phyloP scores from a whole-genome alignment of 1,139 yeast species.

The Taphrina deformans region DNA sequence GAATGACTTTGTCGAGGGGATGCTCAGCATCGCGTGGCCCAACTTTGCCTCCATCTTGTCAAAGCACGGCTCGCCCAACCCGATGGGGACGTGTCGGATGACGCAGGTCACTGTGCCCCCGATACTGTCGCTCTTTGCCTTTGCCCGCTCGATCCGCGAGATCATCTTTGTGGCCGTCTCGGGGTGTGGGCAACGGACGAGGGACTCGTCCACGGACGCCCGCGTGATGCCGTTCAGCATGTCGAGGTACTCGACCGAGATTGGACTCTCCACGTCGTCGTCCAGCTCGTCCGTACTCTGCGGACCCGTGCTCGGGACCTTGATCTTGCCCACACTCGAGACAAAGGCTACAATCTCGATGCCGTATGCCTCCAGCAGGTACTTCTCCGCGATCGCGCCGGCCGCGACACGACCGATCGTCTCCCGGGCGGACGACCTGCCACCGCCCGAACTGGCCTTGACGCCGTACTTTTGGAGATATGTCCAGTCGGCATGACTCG shows the following conservation, averaged over 20 bases:
- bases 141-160: slow-evolving; percentile 77
- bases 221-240: slow-evolving; percentile 75
- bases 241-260: slow-evolving; percentile 62
- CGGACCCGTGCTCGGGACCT: slow-evolving; percentile 35
- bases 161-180: slow-evolving; percentile 75
- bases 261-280: slow-evolving; percentile 66
- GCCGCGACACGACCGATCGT: slow-evolving; percentile 99
- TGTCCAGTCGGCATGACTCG: slow-evolving; percentile 96
- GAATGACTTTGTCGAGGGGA: slow-evolving; percentile 97
- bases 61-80: slow-evolving; percentile 96
- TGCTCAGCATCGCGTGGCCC: slow-evolving; percentile 96
- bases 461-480: slow-evolving; percentile 85
- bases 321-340: slow-evolving; percentile 75
- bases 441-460: slow-evolving; percentile 95
- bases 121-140: slow-evolving; percentile 86
- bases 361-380: slow-evolving; percentile 68
- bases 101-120: slow-evolving; percentile 99
- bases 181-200: slow-evolving; percentile 89
- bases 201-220: slow-evolving; percentile 85
- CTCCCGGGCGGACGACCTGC: slow-evolving; percentile 95
- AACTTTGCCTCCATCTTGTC: slow-evolving; percentile 91
- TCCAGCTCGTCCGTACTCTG: slow-evolving; percentile 33
- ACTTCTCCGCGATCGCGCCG: slow-evolving; percentile 96
- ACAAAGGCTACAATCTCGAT: slow-evolving; percentile 97
- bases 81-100: slow-evolving; percentile 85